These are phyloP conservation scores for Arthromyces matolae DNA, from an alignment of 768 basidiomycete genomes.

Conservation along the genomic window DNA sequence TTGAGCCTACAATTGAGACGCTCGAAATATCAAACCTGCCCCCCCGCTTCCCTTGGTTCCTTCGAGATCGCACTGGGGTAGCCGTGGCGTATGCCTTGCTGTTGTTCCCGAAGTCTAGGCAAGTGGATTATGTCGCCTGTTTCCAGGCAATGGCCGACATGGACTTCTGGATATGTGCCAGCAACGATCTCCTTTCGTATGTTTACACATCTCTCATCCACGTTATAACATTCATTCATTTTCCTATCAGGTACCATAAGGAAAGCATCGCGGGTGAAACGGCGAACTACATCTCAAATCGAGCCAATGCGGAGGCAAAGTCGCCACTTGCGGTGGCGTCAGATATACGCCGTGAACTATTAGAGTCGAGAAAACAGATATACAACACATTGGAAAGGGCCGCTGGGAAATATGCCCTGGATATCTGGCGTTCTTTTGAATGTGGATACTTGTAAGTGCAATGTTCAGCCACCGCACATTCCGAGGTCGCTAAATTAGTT, in stretches of 20 bases:
- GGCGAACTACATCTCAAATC: constrained; percentile 15
- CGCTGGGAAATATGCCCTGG: neutral
- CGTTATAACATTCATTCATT: neutral
- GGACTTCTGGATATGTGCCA: neutral
- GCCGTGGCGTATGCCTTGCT: neutral
- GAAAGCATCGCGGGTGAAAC: constrained; percentile 21
- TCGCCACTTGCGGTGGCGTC: constrained; percentile 4
- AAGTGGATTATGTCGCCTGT: neutral
- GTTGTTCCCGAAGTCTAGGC: too few relatives aligned
- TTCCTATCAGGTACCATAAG: constrained; percentile 18
- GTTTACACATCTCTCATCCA: too few relatives aligned
- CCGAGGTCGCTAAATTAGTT: neutral
- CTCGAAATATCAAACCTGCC: too few relatives aligned
- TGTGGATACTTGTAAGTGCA: constrained; percentile 13
- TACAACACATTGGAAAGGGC: neutral
- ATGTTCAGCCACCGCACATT: neutral
- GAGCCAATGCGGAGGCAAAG: constrained; percentile 11
- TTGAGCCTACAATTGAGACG: too few relatives aligned
- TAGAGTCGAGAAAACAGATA: constrained; percentile 4
- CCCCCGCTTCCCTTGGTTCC: neutral
- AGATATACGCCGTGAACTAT: constrained; percentile 15
- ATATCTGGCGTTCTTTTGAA: constrained; percentile 12
- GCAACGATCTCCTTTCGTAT: neutral
- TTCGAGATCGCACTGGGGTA: neutral
- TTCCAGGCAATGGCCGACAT: neutral